Evolutionary conservation across 2,329 filamentous ascomycete genomes (phyloP).

Genomic region (Aureobasidium sp.): DNA sequence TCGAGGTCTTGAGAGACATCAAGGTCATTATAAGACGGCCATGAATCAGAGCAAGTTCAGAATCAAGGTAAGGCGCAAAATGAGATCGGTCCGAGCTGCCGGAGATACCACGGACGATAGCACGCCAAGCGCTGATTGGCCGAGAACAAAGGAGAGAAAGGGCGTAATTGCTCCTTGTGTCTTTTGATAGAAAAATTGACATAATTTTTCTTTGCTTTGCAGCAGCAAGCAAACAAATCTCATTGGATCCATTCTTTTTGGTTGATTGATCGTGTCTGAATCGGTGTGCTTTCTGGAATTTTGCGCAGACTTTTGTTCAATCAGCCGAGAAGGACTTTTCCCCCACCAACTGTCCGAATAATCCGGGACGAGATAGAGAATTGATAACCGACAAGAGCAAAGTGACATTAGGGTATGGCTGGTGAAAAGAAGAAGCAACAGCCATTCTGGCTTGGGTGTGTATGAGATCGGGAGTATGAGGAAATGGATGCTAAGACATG

Average conservation of each 20-base stretch:
- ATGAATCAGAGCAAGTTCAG: not conserved
- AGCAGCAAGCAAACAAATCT: not conserved
- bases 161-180: not conserved
- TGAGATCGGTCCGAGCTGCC: constrained; percentile 6
- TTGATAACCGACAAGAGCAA: not conserved
- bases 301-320: not conserved
- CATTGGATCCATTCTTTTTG: not conserved
- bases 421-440: constrained; percentile 16
- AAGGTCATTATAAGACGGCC: not conserved
- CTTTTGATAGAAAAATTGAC: not conserved
- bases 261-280: not conserved
- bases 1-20: not conserved
- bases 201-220: not conserved
- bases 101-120: not conserved
- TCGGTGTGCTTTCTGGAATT: not conserved
- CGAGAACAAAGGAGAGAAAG: constrained; percentile 1
- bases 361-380: not conserved
- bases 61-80: not conserved
- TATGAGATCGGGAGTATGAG: not conserved
- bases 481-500: not conserved
- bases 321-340: not conserved
- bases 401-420: constrained; percentile 1
- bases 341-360: not conserved
- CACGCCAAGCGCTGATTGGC: constrained; percentile 9
- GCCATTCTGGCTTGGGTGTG: constrained; percentile 15